Base-by-base conservation (phyloP, 805 yeast genomes). In the Debaryomyces hansenii region DNA sequence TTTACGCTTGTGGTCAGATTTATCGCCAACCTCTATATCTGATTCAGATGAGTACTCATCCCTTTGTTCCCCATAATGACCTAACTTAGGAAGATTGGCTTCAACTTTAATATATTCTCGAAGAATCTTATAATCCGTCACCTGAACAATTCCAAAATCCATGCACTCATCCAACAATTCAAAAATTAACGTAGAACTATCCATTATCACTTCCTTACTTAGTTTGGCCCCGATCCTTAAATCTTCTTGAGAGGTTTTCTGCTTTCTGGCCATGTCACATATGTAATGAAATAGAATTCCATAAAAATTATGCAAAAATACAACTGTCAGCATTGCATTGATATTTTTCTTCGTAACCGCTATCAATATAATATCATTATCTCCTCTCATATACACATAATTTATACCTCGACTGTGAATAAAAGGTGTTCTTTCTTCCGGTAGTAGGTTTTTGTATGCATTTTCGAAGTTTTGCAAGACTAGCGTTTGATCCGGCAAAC, bases 131-230 rank as follows among this genome's bases (percentile, higher is more conserved):
- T 82, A 79, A 58, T 90, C 96, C 0, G 96, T 87, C 44, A 86
- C 72, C 66, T 90, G 97, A 1, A 90, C 83, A n/a, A 86, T 67
- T 7, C 97, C 97, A 64, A 79, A 86, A 63, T 90, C 97, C 81
- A 88, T 78, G 75, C 90, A 86, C 59, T 90, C 97, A 60, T 90
- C 97, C 37, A 90, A 65, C n/a, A 90, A 67, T 61, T 90, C 97
- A 64, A 85, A 85, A 6, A 90, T 78, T 41, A 90, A 70, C 29
- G 84, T 82, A 52, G 80, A 78, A 63, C 90, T 92, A 63, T 90
- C 96, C 18, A 79, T 67, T 2, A 89, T 78, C 14, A 80, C 56
- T 45, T 85, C 90, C 44, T 76, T 76, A 55, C 79, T 80, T 35
- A 86, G 63, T 16, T 66, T 66, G 21, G 74, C 69, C 20, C 16